These are phyloP conservation scores for Sclerotinia subarctica DNA, from an alignment of 2,329 filamentous ascomycete genomes.

Conservation along the genomic window DNA sequence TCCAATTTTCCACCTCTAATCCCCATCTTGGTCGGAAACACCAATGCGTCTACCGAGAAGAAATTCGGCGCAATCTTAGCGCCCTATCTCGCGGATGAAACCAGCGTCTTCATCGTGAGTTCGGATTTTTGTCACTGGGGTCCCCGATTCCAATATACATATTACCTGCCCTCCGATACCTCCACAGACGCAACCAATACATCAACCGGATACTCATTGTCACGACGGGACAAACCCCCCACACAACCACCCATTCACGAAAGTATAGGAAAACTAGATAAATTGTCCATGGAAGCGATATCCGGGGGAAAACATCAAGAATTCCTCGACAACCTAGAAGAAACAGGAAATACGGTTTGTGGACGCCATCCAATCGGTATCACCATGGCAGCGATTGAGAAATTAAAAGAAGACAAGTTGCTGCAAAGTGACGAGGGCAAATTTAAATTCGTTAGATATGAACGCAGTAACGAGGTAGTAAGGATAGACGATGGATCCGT, in stretches of 20 bases:
- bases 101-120: constrained; percentile 81
- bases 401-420: constrained; percentile 43
- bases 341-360: constrained; percentile 88
- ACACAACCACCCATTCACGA: constrained; percentile 66
- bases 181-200: constrained; percentile 33
- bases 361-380: constrained; percentile 93
- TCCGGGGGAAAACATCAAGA: constrained; percentile 67
- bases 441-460: constrained; percentile 78
- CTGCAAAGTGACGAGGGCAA: constrained; percentile 34
- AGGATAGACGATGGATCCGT: constrained; percentile 75
- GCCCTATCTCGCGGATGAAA: constrained; percentile 71
- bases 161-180: constrained; percentile 63
- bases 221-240: constrained; percentile 38
- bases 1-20: constrained; percentile 66
- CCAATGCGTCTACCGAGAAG: constrained; percentile 62
- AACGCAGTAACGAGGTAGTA: constrained; percentile 75
- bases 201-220: constrained; percentile 35
- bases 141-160: constrained; percentile 74
- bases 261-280: constrained; percentile 77
- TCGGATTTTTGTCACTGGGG: constrained; percentile 99
- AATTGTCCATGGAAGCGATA: constrained; percentile 79
- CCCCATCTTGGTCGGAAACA: constrained; percentile 82
- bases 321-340: constrained; percentile 66
- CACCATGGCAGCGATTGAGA: constrained; percentile 82
- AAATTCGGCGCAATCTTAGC: constrained; percentile 67